Conservation (phyloP, 257 asterid species). For the Parsonsia alboflavescens region DNA sequence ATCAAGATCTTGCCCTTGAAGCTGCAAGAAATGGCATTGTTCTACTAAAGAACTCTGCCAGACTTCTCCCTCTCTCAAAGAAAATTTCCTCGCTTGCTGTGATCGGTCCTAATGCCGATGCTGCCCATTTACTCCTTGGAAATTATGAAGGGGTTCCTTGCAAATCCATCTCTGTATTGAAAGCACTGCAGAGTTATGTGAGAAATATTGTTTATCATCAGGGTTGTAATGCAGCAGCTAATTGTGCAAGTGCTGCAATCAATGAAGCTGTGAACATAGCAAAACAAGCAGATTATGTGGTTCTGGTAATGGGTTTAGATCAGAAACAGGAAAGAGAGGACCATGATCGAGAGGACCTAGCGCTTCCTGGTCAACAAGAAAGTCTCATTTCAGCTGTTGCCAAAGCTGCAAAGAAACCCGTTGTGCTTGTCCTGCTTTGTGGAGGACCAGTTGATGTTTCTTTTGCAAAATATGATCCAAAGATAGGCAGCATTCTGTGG, state of each 20-base stretch:
- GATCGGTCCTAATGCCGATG: slow-evolving; percentile 67
- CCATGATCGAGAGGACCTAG: slow-evolving; percentile 48
- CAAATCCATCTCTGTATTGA: slow-evolving; percentile 38
- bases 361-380: slow-evolving; percentile 77
- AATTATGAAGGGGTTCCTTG: slow-evolving; percentile 77
- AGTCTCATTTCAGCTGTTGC: slow-evolving; percentile 51
- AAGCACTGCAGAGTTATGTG: slow-evolving; percentile 44
- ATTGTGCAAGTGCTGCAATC: slow-evolving; percentile 39
- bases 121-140: slow-evolving; percentile 49
- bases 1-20: slow-evolving; percentile 65
- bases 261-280: slow-evolving; percentile 46
- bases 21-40: slow-evolving; percentile 84
- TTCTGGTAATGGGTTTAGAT: slow-evolving; percentile 82
- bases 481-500: slow-evolving; percentile 75
- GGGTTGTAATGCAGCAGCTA: slow-evolving; percentile 48
- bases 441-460: slow-evolving; percentile 76
- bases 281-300: slow-evolving; percentile 48
- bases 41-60: slow-evolving; percentile 60
- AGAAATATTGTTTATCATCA: slow-evolving; percentile 21
- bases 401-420: slow-evolving; percentile 57
- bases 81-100: slow-evolving; percentile 51
- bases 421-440: slow-evolving; percentile 55
- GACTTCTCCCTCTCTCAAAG: slow-evolving; percentile 62
- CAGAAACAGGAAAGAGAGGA: slow-evolving; percentile 56
- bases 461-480: slow-evolving; percentile 49